Base-by-base conservation (phyloP, 129 eudicot species). In the Artemisia annua region DNA sequence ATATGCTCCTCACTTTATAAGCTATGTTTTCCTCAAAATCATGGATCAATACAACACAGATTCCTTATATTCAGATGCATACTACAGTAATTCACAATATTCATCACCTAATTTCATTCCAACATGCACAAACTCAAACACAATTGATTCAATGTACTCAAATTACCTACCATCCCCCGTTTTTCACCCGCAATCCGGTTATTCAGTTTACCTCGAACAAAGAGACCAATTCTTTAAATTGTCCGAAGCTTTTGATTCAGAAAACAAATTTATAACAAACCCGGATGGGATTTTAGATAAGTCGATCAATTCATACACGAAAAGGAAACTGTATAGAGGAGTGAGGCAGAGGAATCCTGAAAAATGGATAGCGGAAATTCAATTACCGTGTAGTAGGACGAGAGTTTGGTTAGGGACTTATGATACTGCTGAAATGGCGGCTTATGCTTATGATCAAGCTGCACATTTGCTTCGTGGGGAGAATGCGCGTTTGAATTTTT, bases 371-470 rank as follows among this genome's bases (percentile, higher is more conserved):
- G 97, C 97, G 2, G 92, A 91, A 62, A 91, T 91, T 15, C 80
- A 96, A 70, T 85, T 91, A 17, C 96, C 97, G 1, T 88, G 84
- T 58, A 91, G 88, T 69, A 77, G 97, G 59, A 84, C 85, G 90
- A 84, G 97, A 48, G 88, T 91, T 43, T 91, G 97, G 92, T 74
- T 91, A 22, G 97, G 97, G 8, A 88, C 97, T 66, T 91, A 91
- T 12, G 96, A 91, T 11, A 75, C 86, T 3, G 85, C 96, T 2
- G 92, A 91, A 53, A 84, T 89, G 32, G 97, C 96, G 3, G 97
- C 97, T 0, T 91, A 82, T 80, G 97, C 97, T 6, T 91, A 91
- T 66, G 92, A 91, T 70, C 74, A 88, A 30, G 97, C 97, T 1
- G 97, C 97, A 1, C 84, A 86, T 57, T 86, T 84, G 86, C 86